These are phyloP conservation scores for Acanthamoeba royreba DNA, from an alignment of 208 protist species.

Conservation along the genomic window DNA sequence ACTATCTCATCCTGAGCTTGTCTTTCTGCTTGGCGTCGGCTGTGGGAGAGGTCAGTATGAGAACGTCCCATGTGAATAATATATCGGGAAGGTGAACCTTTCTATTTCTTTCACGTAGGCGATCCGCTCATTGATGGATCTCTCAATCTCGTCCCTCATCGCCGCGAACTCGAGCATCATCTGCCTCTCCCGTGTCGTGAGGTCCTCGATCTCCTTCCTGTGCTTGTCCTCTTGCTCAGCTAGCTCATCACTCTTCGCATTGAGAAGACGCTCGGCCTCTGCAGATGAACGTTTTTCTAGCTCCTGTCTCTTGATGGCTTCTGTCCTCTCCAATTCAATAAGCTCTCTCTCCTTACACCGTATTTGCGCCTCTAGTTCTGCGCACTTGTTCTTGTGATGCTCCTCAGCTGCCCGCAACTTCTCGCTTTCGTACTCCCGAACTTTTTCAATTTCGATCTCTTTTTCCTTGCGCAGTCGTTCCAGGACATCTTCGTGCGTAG, in stretches of 20 bases:
- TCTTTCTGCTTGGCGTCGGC: background rate
- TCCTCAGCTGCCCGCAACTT: background rate
- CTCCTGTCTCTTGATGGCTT: background rate
- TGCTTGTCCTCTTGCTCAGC: background rate
- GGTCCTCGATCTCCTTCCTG: slow-evolving; percentile 12
- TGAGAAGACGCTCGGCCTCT: background rate
- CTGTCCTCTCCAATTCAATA: background rate
- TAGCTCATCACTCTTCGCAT: background rate
- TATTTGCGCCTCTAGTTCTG: background rate
- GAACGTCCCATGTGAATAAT: background rate
- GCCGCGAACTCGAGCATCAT: background rate
- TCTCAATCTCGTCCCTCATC: background rate
- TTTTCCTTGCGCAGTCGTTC: background rate
- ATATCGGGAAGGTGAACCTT: background rate
- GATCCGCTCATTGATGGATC: background rate
- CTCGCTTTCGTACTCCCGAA: background rate
- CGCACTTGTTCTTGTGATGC: too few species aligned
- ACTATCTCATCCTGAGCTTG: background rate
- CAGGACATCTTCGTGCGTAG: background rate
- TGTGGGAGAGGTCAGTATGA: background rate
- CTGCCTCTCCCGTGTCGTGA: background rate
- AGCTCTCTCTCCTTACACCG: background rate
- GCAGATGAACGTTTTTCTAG: background rate
- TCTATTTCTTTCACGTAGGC: background rate
- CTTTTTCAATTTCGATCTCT: background rate